Conservation (phyloP, 345 rosid species). For the Eutrema heterophyllum region DNA sequence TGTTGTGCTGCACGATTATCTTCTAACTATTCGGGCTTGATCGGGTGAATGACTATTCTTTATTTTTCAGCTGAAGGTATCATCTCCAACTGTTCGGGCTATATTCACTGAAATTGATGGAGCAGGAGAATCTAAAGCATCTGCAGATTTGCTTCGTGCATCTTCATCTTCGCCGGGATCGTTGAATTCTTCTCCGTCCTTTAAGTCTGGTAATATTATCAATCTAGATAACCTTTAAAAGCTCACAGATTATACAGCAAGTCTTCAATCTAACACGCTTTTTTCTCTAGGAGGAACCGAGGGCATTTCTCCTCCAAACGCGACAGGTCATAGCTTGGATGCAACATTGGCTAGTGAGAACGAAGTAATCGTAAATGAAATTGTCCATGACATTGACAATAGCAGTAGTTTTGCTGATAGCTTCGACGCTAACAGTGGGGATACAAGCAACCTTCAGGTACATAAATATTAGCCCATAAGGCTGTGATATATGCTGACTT, state of each 20-base stretch:
- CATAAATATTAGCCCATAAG: slow-evolving; percentile 6
- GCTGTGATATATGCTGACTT: background rate
- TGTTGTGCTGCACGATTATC: slow-evolving; percentile 18
- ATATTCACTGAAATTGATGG: slow-evolving; percentile 42
- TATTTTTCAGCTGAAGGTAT: slow-evolving; percentile 8
- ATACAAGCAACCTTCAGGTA: slow-evolving; percentile 57
- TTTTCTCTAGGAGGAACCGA: slow-evolving; percentile 17
- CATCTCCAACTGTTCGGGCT: slow-evolving; percentile 27
- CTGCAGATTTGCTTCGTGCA: slow-evolving; percentile 23
- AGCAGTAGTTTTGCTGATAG: slow-evolving; percentile 40
- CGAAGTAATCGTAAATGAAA: slow-evolving; percentile 77
- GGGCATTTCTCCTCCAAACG: slow-evolving; percentile 15
- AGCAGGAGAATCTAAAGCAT: slow-evolving; percentile 14
- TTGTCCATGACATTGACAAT: slow-evolving; percentile 73
- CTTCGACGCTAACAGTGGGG: slow-evolving; percentile 32
- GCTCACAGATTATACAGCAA: background rate
- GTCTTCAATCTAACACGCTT: slow-evolving; percentile 1
- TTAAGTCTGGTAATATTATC: slow-evolving; percentile 20
- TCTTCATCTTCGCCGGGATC: slow-evolving; percentile 45
- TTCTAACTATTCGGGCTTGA: background rate
- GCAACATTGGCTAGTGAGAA: slow-evolving; percentile 52
- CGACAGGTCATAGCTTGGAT: slow-evolving; percentile 13
- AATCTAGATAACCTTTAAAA: slow-evolving; percentile 10
- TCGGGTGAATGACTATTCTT: background rate
- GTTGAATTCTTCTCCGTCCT: slow-evolving; percentile 23